These are phyloP conservation scores for Trypanosoma brucei DNA, from an alignment of 208 protist species.

Conservation along the genomic window DNA sequence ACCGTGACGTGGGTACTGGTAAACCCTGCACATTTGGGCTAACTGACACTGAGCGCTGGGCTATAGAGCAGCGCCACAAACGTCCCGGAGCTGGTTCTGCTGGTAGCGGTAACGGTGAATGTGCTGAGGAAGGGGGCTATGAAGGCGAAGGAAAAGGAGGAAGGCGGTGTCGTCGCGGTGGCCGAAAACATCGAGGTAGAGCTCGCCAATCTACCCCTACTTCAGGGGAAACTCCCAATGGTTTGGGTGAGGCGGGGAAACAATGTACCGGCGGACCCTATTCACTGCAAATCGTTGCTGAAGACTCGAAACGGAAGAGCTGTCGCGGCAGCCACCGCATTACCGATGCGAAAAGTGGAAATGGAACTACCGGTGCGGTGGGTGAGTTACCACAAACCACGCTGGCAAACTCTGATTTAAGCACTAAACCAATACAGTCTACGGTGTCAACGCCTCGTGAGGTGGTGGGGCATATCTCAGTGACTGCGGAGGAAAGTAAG, in stretches of 20 bases:
- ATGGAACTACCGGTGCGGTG: neutral
- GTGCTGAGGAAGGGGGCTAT: neutral
- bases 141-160: neutral
- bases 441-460: neutral
- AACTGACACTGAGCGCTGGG: conserved; percentile 6
- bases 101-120: neutral
- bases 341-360: neutral
- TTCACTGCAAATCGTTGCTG: conserved; percentile 17
- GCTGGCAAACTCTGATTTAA: too few species aligned
- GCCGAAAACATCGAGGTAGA: neutral
- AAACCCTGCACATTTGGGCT: conserved; percentile 46
- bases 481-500: neutral
- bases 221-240: neutral
- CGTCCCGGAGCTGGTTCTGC: neutral
- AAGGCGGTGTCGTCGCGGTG: neutral
- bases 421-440: too few species aligned
- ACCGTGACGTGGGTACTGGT: conserved; percentile 24
- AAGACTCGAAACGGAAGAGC: neutral
- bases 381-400: neutral
- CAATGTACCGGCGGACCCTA: conserved; percentile 6
- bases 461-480: neutral
- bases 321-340: neutral
- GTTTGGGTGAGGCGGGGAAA: neutral
- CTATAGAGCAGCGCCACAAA: conserved; percentile 11
- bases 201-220: neutral